Percentiles rank a stretch among this genome's conserved stretches.
phyloP scores from a whole-genome alignment of 2,329 filamentous ascomycete species.

The Fusarium camptoceras region DNA sequence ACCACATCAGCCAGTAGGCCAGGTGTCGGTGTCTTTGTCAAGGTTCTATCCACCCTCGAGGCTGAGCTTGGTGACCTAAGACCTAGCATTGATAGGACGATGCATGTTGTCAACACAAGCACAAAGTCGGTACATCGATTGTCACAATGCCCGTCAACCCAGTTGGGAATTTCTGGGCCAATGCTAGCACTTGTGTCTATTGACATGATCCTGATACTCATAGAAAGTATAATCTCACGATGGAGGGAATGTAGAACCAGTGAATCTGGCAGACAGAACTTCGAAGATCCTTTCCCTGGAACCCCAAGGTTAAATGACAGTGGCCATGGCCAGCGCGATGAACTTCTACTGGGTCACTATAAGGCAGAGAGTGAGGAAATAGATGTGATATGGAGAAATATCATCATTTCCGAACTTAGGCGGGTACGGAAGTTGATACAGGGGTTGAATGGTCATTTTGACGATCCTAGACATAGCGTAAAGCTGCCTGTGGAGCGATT shows the following conservation, averaged over 20 bases:
- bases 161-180: neutral
- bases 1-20: neutral
- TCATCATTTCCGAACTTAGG: neutral
- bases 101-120: conserved; percentile 1
- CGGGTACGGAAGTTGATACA: neutral
- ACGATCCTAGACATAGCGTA: neutral
- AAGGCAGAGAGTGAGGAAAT: neutral
- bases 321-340: neutral
- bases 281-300: neutral
- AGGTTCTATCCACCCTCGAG: neutral
- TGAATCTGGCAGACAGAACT: neutral
- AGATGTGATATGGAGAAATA: conserved; percentile 1
- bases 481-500: neutral
- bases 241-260: neutral
- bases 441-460: neutral
- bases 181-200: neutral
- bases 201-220: neutral
- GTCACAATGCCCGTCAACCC: neutral
- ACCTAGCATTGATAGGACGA: neutral
- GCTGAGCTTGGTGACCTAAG: neutral
- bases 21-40: neutral
- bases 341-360: neutral
- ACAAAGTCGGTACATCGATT: neutral
- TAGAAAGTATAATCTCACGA: neutral
- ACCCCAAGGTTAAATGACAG: neutral